Evolutionary conservation across 805 yeast species (phyloP), one percentile per base, ranked within the genome.

Genomic region (Yamadazyma laniorum): DNA sequence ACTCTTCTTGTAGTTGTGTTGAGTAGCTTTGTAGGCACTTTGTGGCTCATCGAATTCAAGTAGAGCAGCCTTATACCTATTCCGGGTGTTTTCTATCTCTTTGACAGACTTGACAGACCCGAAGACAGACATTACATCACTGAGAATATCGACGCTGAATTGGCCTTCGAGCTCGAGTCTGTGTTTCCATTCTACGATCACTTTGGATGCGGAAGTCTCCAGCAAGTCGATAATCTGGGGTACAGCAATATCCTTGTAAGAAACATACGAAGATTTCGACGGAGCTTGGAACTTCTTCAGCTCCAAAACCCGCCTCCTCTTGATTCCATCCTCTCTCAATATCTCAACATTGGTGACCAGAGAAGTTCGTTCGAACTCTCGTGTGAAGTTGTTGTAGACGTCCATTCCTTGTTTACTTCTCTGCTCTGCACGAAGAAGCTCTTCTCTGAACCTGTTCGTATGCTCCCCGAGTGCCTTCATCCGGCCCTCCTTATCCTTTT

Each of bases 111-210:
- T 39, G 3, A 75, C 51, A 0, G 58, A 45, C 1, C 81, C 82
- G 53, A 75, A 76, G 2, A 67, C 67, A 14, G 49, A 47, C 78
- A 76, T 71, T 18, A 76, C 54, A 32, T 59, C 52, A 16, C 28
- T 17, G 15, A 76, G 51, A 2, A 65, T 52, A 1, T 59, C 68
- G 1, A 43, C 47, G 16, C 56, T 58, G 15, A 73, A 52, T 15
- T 55, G 41, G 1, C 51, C 65, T 12, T 51, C 48, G 4, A 70
- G 31, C 30, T 64, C 67, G 5, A 59, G 60, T 40, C 63, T 63
- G 32, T 61, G 58, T 46, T 74, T 75, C 79, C 80, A 76, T 45
- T 59, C 65, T 18, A 75, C 58, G 18, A 53, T 42, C 17, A 67
- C 64, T 23, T 30, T 42, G 16, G 36, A 33, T 28, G 32, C 18